Conservation (phyloP, 2,329 filamentous ascomycete genomes). For the Hypoxylon sp. region DNA sequence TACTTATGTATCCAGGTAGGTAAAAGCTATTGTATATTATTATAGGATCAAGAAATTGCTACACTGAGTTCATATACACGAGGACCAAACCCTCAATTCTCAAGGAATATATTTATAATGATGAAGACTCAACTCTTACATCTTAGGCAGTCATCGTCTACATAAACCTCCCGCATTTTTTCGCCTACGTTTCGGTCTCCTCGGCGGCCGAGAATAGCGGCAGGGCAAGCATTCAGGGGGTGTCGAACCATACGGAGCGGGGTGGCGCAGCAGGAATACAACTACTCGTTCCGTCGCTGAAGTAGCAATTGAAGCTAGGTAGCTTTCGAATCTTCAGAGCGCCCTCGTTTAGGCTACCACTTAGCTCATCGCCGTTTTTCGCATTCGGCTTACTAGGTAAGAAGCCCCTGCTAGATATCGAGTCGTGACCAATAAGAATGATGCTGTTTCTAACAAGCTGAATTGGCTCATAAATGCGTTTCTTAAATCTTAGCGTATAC, state of each 20-base stretch:
- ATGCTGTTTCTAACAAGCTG: neutral
- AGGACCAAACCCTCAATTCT: neutral
- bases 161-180: neutral
- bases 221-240: neutral
- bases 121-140: neutral
- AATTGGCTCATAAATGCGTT: neutral
- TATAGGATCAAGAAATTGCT: neutral
- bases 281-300: conserved; percentile 7
- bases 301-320: neutral
- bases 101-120: neutral
- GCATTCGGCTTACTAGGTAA: neutral
- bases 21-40: neutral
- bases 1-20: neutral
- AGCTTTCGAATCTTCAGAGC: neutral
- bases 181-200: conserved; percentile 16
- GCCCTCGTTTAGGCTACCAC: neutral
- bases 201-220: conserved; percentile 26
- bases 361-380: neutral
- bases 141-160: neutral
- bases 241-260: conserved; percentile 10
- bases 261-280: conserved; percentile 18
- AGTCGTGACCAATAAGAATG: conserved; percentile 7
- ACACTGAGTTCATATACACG: neutral
- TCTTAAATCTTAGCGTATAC: neutral
- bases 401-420: neutral